These are phyloP conservation scores for Fraxinus latifolia DNA, from an alignment of 305 asterid genomes.

Conservation along the genomic window DNA sequence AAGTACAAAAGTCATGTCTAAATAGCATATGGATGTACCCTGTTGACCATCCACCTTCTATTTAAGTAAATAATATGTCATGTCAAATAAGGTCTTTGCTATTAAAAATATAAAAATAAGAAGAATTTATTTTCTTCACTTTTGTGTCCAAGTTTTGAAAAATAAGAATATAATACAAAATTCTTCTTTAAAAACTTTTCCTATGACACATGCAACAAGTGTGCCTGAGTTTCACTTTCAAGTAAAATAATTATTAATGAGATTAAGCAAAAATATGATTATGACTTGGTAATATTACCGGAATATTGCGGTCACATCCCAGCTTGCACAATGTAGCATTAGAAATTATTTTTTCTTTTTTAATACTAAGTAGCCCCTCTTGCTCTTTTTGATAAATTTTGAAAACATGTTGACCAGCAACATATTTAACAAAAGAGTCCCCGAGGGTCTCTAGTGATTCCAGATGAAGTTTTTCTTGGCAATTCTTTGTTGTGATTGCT, in stretches of 20 bases:
- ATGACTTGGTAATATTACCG: slow-evolving; percentile 40
- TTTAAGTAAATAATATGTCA: background rate
- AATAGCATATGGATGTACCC: background rate
- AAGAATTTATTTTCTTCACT: background rate
- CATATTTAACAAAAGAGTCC: slow-evolving; percentile 79
- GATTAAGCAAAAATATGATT: slow-evolving; percentile 3
- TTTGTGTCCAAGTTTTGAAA: background rate
- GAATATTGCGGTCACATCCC: slow-evolving; percentile 62
- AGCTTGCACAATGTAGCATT: slow-evolving; percentile 71
- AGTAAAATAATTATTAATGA: background rate
- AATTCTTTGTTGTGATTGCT: slow-evolving; percentile 75
- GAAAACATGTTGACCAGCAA: slow-evolving; percentile 61
- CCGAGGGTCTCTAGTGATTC: slow-evolving; percentile 90
- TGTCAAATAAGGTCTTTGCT: background rate
- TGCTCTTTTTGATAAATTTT: slow-evolving; percentile 50
- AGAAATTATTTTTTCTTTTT: slow-evolving; percentile 45
- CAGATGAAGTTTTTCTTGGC: slow-evolving; percentile 64
- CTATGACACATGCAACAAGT: background rate
- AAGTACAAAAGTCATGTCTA: background rate
- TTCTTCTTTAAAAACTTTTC: background rate
- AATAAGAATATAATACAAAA: background rate
- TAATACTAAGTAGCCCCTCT: slow-evolving; percentile 63
- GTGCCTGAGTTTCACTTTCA: background rate
- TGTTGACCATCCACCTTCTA: background rate
- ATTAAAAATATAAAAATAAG: background rate